A percentile compares a stretch with the other conserved stretches of the same genome.
These are phyloP conservation scores for Helianthus annuus DNA, from an alignment of 129 eudicot genomes.

Conservation along the genomic window HanXRQr2.0-SUNRISE NC_035436.2:24075695-24076194, in stretches of 20 bases:
- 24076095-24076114: conserved; percentile 1
- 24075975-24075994: neutral
- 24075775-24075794: neutral
- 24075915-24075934: neutral
- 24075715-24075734: too few relatives aligned
- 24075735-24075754: too few relatives aligned
- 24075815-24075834: neutral
- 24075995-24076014: conserved; percentile 45
- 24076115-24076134: conserved; percentile 12
- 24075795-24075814: neutral
- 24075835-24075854: neutral
- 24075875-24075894: neutral
- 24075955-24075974: conserved; percentile 1
- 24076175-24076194: conserved; percentile 27
- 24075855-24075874: neutral
- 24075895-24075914: neutral
- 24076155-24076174: conserved; percentile 6
- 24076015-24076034: conserved; percentile 34
- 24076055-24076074: conserved; percentile 17
- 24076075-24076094: conserved; percentile 23
- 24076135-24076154: neutral
- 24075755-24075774: too few relatives aligned
- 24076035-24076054: conserved; percentile 34
- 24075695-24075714: neutral
- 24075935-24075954: neutral